Conservation (phyloP, 495 filamentous ascomycete genomes). For the Lepraria neglecta region DNA sequence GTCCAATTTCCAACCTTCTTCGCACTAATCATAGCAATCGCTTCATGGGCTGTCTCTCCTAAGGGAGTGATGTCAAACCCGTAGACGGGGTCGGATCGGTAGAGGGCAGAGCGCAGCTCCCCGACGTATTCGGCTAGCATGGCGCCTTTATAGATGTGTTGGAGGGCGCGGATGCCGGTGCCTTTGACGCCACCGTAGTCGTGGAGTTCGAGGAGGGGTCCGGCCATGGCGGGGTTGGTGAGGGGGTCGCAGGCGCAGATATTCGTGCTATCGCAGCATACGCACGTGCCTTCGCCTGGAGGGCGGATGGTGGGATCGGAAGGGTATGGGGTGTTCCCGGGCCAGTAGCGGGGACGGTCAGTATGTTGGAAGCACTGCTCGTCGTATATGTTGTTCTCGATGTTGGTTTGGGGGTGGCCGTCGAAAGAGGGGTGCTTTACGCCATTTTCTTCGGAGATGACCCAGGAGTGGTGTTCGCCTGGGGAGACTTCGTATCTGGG, state of each 20-base stretch:
- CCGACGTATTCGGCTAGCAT: slow-evolving; percentile 36
- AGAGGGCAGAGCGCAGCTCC: slow-evolving; percentile 25
- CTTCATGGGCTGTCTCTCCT: neutral
- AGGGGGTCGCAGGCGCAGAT: slow-evolving; percentile 2
- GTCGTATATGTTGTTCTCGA: too few relatives aligned
- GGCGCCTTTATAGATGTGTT: slow-evolving; percentile 26
- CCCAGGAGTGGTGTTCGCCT: too few relatives aligned
- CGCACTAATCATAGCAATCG: slow-evolving; percentile 11
- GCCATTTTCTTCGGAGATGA: neutral
- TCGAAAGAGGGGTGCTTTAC: neutral
- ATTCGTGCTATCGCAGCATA: neutral
- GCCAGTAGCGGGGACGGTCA: too few relatives aligned
- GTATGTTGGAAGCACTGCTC: too few relatives aligned
- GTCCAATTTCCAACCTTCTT: slow-evolving; percentile 45
- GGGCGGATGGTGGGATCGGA: neutral
- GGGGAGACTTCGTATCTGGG: too few relatives aligned
- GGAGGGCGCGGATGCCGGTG: slow-evolving; percentile 36
- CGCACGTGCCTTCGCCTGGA: neutral
- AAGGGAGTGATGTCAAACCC: neutral
- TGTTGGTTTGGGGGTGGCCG: neutral
- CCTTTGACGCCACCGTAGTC: slow-evolving; percentile 30
- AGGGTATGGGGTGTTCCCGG: neutral
- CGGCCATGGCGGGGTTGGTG: slow-evolving; percentile 2
- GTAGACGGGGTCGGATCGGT: neutral
- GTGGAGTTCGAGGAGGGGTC: slow-evolving; percentile 33